A percentile compares a stretch with the other conserved stretches of the same genome.
phyloP scores from a whole-genome alignment of 2,329 filamentous ascomycete genomes.

The Trichoderma hamatum region DNA sequence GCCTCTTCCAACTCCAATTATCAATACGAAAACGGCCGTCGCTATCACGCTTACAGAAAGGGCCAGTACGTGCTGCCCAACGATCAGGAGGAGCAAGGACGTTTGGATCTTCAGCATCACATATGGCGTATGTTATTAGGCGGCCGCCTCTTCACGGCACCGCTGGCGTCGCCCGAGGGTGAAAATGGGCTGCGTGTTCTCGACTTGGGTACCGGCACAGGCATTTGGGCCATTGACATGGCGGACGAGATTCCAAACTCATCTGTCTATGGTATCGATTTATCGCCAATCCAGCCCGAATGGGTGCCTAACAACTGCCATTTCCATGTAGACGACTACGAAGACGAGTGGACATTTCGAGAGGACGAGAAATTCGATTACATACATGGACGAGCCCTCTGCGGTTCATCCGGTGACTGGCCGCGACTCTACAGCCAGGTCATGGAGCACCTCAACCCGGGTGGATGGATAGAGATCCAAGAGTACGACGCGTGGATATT shows the following conservation, averaged over 20 bases:
- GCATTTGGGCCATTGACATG: conserved; percentile 63
- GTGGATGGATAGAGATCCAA: conserved; percentile 45
- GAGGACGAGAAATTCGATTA: conserved; percentile 45
- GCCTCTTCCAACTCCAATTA: conserved; percentile 50
- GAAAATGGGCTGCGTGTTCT: conserved; percentile 47
- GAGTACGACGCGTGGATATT: conserved; percentile 46
- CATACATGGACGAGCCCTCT: conserved; percentile 41
- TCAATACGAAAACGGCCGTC: conserved; percentile 51
- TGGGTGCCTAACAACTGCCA: conserved; percentile 64
- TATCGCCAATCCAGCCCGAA: conserved; percentile 61
- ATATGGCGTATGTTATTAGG: conserved; percentile 53
- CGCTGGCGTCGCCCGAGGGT: conserved; percentile 38
- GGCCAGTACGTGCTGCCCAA: conserved; percentile 52
- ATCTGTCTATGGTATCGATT: conserved; percentile 53
- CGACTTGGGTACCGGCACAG: conserved; percentile 63
- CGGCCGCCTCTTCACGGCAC: conserved; percentile 50
- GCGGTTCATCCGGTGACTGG: conserved; percentile 41
- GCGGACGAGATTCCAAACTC: conserved; percentile 49
- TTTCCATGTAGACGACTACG: conserved; percentile 68
- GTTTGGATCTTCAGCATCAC: conserved; percentile 58
- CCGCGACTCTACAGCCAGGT: conserved; percentile 38
- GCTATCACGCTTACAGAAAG: conserved; percentile 52
- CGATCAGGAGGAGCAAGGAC: conserved; percentile 57
- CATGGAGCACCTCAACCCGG: conserved; percentile 38
- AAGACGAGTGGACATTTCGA: conserved; percentile 50